Conservation (phyloP, 805 yeast species). For the Cyberlindnera xylosilytica region DNA sequence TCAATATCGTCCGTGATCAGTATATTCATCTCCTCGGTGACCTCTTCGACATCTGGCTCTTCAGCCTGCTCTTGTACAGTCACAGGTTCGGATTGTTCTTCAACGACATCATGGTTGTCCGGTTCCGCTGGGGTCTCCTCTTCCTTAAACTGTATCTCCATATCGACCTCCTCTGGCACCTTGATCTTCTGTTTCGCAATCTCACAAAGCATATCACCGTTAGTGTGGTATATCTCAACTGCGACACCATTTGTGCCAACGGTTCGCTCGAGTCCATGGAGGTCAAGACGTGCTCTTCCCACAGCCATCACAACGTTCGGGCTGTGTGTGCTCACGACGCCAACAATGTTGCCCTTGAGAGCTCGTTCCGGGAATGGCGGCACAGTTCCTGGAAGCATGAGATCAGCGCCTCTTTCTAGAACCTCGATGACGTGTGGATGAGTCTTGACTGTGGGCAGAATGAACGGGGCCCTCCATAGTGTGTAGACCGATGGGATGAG, state of each 20-base stretch:
- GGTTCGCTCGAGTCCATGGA: conserved; percentile 42
- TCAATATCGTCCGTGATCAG: conserved; percentile 68
- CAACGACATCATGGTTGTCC: conserved; percentile 7
- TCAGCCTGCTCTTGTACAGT: conserved; percentile 1
- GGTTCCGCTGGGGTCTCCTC: conserved; percentile 12
- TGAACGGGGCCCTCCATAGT: conserved; percentile 63
- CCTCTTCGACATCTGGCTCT: conserved; percentile 11
- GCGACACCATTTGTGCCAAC: conserved; percentile 77
- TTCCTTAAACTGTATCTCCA: conserved; percentile 23
- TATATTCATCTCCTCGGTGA: conserved; percentile 14
- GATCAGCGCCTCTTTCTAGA: conserved; percentile 74
- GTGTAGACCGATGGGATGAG: conserved; percentile 71
- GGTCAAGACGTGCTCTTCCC: conserved; percentile 55
- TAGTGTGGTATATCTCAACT: conserved; percentile 63
- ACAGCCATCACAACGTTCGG: conserved; percentile 71
- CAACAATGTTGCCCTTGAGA: conserved; percentile 59
- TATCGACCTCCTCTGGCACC: conserved; percentile 39
- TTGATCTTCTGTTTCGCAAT: conserved; percentile 44
- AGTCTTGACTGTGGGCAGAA: conserved; percentile 68
- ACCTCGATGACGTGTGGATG: conserved; percentile 70
- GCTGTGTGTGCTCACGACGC: conserved; percentile 55
- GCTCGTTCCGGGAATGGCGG: conserved; percentile 46
- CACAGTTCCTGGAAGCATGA: conserved; percentile 70
- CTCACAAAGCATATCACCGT: conserved; percentile 61
- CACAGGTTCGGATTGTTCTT: conserved; percentile 6